Evolutionary conservation across 495 filamentous ascomycete species (phyloP).

Genomic region (Penicillium chermesinum): DNA sequence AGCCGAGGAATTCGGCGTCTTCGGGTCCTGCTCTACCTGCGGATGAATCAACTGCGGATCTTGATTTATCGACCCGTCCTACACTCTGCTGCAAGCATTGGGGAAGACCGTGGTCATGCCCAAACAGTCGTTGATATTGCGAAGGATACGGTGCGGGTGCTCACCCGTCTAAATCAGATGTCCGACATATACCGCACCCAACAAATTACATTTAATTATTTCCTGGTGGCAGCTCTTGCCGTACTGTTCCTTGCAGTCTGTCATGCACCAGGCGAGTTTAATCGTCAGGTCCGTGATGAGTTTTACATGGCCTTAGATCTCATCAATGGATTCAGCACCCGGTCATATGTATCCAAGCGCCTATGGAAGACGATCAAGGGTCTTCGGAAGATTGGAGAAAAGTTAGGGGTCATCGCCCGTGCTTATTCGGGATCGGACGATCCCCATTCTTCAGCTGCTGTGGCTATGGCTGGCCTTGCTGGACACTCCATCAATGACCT

Average conservation of each 20-base stretch:
- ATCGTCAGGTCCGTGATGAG: conserved; percentile 66
- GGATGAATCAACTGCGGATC: conserved; percentile 79
- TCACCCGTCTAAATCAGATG: conserved; percentile 71
- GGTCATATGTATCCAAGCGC: conserved; percentile 70
- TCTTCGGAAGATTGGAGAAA: conserved; percentile 73
- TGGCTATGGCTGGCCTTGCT: conserved; percentile 69
- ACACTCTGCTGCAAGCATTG: conserved; percentile 69
- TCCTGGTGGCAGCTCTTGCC: conserved; percentile 72
- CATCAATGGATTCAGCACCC: conserved; percentile 72
- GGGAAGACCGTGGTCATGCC: conserved; percentile 62
- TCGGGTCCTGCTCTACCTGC: conserved; percentile 55
- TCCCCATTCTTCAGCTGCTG: conserved; percentile 60
- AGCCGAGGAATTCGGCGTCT: conserved; percentile 47
- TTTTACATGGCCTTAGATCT: conserved; percentile 84
- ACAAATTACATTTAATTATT: conserved; percentile 83
- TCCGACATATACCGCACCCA: conserved; percentile 74
- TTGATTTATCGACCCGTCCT: conserved; percentile 78
- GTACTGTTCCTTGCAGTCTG: conserved; percentile 80
- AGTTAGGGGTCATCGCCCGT: conserved; percentile 63
- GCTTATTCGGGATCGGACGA: conserved; percentile 42
- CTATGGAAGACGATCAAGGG: conserved; percentile 78
- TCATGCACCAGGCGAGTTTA: conserved; percentile 75
- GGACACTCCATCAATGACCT: conserved; percentile 62
- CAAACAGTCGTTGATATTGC: conserved; percentile 70
- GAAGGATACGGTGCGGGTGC: conserved; percentile 71